Evolutionary conservation across 2,329 filamentous ascomycete genomes (phyloP), one percentile per base, ranked within the genome.

Genomic region (Colletotrichum orbiculare): DNA sequence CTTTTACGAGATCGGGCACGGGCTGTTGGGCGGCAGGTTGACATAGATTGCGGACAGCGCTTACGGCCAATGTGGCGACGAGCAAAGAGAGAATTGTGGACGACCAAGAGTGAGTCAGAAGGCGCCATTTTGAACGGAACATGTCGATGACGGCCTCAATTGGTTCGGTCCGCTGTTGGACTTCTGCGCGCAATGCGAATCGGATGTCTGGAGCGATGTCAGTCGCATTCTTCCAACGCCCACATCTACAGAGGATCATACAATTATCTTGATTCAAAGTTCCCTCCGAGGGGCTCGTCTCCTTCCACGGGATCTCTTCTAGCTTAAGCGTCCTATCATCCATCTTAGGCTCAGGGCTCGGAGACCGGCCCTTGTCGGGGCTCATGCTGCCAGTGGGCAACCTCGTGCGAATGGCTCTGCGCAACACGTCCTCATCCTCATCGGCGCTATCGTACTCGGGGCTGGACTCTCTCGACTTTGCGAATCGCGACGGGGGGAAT

Each of bases 1-100:
- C 91, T 76, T 97, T 97, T 74, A 97, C 91, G 13, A 98, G 84
- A 74, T 97, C 94, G 0, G 93, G 93, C 2, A 91, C 90, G 1
- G 91, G 87, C 11, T 83, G 88, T 42, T 86, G 83, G 6, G 82
- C 77, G 37, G 88, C 90, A 10, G 93, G 92, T 64, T 91, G 85
- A 55, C 92, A 87, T 13, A 96, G 79, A 9, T 87, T 84, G 67
- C 89, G 87, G 70, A 92, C 76, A 25, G 90, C 80, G 8, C 88
- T 82, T 71, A 93, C 83, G 10, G 90, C 87, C 37, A 96, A 67
- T 7, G 96, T 72, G 4, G 85, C 81, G 55, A 90, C 76, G 15
- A 92, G 60, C 3, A 90, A 70, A 8, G 90, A 89, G 54, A 87
- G 75, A 33, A 93, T 74, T 9, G 91, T 81, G 55, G 89, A 92